These are phyloP conservation scores for Sophora flavescens DNA, from an alignment of 306 rosid species.

Conservation along the genomic window DNA sequence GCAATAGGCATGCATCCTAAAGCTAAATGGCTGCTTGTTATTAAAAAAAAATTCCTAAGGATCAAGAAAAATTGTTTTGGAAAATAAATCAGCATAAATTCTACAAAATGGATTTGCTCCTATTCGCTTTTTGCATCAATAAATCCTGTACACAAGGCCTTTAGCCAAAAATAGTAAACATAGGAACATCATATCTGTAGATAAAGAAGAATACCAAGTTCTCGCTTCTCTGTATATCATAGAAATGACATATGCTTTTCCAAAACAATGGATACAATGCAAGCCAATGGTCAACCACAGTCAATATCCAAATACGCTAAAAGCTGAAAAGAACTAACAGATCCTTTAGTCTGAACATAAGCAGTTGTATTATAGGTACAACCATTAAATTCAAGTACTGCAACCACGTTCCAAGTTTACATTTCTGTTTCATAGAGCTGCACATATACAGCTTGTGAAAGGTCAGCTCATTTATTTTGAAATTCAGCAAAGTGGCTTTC, in stretches of 20 bases:
- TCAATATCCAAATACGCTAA: conserved; percentile 18
- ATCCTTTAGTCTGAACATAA: conserved; percentile 6
- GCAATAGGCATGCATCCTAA: no score
- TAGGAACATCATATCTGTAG: neutral
- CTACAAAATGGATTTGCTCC: neutral
- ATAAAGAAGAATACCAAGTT: neutral
- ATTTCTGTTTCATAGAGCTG: conserved; percentile 7
- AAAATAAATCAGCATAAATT: neutral
- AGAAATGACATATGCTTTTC: neutral
- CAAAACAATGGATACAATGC: neutral
- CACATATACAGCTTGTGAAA: neutral
- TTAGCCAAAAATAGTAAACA: conserved; percentile 18
- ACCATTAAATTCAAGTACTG: conserved; percentile 8
- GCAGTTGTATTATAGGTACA: conserved; percentile 23
- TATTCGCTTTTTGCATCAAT: neutral
- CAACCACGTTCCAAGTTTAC: conserved; percentile 26
- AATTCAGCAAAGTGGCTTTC: conserved; percentile 7
- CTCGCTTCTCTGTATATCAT: neutral
- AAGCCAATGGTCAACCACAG: conserved; percentile 19
- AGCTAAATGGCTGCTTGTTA: conserved; percentile 8
- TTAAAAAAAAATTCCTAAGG: neutral
- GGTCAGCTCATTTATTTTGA: neutral
- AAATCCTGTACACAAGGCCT: neutral
- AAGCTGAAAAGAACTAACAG: conserved; percentile 10
- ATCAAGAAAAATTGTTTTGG: neutral